Evolutionary conservation across 345 rosid species (phyloP).

Genomic region (Melaleuca quinquenervia): DNA sequence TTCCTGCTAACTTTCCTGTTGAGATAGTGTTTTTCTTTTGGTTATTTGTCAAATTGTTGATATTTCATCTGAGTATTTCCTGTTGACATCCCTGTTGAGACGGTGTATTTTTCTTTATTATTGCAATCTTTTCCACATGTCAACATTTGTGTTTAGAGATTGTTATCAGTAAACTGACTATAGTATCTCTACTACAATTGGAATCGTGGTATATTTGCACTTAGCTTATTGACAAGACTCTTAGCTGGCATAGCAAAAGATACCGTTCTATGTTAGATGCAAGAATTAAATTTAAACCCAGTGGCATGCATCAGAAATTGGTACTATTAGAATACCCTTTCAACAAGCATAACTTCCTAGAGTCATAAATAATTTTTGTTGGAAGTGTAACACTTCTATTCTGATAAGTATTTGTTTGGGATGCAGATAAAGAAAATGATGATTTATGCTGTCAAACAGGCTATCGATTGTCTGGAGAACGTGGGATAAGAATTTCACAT

Average conservation of each 20-base stretch:
- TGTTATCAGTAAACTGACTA: background rate
- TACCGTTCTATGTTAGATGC: background rate
- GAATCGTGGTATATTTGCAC: background rate
- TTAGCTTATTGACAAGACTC: background rate
- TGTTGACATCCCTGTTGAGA: background rate
- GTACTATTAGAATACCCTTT: background rate
- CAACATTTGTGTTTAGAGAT: background rate
- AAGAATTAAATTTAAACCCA: background rate
- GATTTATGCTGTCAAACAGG: conserved; percentile 20
- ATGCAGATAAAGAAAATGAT: conserved; percentile 51
- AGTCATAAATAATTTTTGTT: background rate
- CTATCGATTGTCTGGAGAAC: conserved; percentile 10
- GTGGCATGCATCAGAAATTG: background rate
- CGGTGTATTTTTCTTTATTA: background rate
- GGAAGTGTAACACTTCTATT: background rate
- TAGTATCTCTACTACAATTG: background rate
- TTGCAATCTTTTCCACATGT: background rate
- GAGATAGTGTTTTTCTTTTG: background rate
- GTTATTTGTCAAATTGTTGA: background rate
- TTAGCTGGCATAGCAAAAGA: background rate
- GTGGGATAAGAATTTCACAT: background rate
- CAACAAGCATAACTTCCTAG: background rate
- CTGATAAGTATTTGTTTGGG: background rate
- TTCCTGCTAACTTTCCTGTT: too few relatives aligned
- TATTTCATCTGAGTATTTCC: background rate